Evolutionary conservation across 768 basidiomycete genomes (phyloP), one percentile per base, ranked within the genome.

Genomic region (Boletus huronensis): DNA sequence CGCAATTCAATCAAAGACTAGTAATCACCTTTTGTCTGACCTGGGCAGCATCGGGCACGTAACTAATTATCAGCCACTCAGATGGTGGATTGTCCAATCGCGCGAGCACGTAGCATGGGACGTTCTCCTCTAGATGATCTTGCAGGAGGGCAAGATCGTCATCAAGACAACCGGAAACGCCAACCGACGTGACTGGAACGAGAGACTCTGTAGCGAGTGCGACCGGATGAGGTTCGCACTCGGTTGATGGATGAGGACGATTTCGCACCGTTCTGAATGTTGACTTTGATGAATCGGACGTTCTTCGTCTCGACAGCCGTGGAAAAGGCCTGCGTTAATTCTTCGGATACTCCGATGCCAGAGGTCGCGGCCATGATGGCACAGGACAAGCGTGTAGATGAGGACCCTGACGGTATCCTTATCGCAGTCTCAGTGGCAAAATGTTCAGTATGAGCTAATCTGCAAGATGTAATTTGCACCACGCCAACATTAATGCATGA

Each of bases 11-110:
- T 48, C 44, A 55, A 55, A 68, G 57, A 60, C 11, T 2, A 28
- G 34, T 1, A 26, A 34, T 46, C 50, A 85, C 90, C 83, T 94
- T 95, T 71, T 89, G 82, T 64, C 90, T 79, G 55, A 94, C 81
- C 72, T 80, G 85, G 26, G 93, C 88, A 19, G 77, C 66, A 57
- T 95, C 93, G 1, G 93, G 93, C 6, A 94, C 89, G 65, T 91
- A 95, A 64, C 75, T 85, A 54, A 93, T 79, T 7, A 80, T 77
- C 34, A 90, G 74, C 91, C 91, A 94, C 58, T 85, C 81, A 1
- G 79, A 63, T 0, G 77, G 74, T 2, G 85, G 77, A 19, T 77
- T 71, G 59, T 89, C 88, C 34, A 83, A 68, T 51, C 82, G 82
- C 10, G 79, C 82, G 21, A 93, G 81, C 41, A 93, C 71, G 71